These are phyloP conservation scores for Sherardia arvensis DNA, from an alignment of 257 asterid species.

Conservation along the genomic window DNA sequence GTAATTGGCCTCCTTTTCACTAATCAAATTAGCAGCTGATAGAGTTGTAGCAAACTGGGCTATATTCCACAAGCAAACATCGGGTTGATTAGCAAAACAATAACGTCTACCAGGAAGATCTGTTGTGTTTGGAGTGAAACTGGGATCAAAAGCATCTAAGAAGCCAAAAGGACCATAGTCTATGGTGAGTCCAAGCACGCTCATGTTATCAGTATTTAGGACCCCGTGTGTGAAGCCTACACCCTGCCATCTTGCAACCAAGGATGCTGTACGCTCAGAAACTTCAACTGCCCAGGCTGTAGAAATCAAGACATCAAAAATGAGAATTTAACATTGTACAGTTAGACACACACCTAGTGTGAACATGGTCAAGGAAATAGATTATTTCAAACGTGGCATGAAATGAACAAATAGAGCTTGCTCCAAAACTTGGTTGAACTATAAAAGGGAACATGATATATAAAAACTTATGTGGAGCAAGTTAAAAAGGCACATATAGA, in stretches of 20 bases:
- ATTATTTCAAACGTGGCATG: neutral
- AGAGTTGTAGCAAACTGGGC: conserved; percentile 71
- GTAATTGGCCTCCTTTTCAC: conserved; percentile 68
- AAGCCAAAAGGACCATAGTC: conserved; percentile 99
- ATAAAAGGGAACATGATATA: no score
- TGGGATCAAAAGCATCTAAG: conserved; percentile 96
- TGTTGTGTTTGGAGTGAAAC: conserved; percentile 97
- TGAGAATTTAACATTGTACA: neutral
- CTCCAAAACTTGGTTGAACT: no score
- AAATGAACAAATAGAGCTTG: neutral
- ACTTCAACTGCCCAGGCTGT: conserved; percentile 99
- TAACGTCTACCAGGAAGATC: conserved; percentile 99
- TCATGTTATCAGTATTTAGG: conserved; percentile 97
- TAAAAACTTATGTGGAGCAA: neutral
- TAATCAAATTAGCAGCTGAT: conserved; percentile 65
- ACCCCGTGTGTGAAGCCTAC: conserved; percentile 99
- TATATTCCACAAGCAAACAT: conserved; percentile 92
- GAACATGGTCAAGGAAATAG: neutral
- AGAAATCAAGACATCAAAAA: conserved; percentile 9
- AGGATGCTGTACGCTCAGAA: conserved; percentile 88
- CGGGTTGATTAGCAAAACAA: conserved; percentile 97
- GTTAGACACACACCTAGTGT: neutral
- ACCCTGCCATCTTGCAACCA: conserved; percentile 94
- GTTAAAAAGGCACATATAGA: neutral
- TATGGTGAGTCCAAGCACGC: conserved; percentile 84